These are phyloP conservation scores for Tolypocladium ovalisporum DNA, from an alignment of 2,329 filamentous ascomycete species.

Conservation along the genomic window DNA sequence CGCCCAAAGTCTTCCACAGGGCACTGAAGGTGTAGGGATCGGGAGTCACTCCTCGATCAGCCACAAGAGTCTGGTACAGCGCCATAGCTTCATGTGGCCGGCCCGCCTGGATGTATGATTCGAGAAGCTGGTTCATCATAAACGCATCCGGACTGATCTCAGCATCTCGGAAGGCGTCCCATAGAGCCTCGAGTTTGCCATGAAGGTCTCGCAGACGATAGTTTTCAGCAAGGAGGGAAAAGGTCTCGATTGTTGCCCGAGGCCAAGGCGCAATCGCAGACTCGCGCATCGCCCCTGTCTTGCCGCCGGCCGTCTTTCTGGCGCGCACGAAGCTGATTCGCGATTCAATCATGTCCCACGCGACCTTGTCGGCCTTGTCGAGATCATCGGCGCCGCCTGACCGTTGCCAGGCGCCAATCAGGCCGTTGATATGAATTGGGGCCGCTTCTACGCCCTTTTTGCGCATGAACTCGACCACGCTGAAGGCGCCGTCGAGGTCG, in stretches of 20 bases:
- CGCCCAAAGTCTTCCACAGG: constrained; percentile 49
- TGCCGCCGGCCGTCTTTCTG: constrained; percentile 17
- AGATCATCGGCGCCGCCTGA: constrained; percentile 42
- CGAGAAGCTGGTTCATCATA: constrained; percentile 71
- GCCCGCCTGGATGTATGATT: constrained; percentile 51
- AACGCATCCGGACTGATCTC: constrained; percentile 59
- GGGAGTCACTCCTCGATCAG: constrained; percentile 38
- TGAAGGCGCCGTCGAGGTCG: constrained; percentile 58
- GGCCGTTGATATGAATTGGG: constrained; percentile 68
- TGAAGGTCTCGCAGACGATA: constrained; percentile 55
- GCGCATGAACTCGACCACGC: constrained; percentile 68
- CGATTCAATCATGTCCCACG: constrained; percentile 65
- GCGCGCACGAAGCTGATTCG: constrained; percentile 52
- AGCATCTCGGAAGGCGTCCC: constrained; percentile 49
- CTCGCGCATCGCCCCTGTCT: background rate
- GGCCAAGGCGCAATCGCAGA: constrained; percentile 24
- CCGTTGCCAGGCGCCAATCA: constrained; percentile 70
- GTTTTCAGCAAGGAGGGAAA: constrained; percentile 62
- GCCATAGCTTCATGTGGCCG: constrained; percentile 41
- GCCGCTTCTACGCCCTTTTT: constrained; percentile 56
- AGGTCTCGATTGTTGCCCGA: constrained; percentile 64
- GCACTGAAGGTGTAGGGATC: constrained; percentile 60
- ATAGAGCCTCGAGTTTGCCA: constrained; percentile 46
- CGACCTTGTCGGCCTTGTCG: constrained; percentile 55
- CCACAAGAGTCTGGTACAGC: constrained; percentile 44